These are phyloP conservation scores for Cladosporium sphaerospermum DNA, from an alignment of 2,329 filamentous ascomycete genomes.

Conservation along the genomic window DNA sequence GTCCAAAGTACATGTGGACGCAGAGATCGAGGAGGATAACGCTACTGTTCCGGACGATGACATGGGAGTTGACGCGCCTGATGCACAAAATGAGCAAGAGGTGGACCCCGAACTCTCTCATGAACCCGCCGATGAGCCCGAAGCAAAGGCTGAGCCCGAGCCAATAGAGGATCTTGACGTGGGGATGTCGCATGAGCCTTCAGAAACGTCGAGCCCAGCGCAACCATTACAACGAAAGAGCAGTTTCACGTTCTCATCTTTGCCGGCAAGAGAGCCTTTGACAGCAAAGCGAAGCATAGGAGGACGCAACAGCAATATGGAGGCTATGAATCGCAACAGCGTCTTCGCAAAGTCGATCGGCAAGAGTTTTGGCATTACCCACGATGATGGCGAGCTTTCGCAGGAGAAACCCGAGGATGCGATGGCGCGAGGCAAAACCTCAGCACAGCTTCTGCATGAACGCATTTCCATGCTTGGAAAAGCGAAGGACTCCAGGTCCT, in stretches of 20 bases:
- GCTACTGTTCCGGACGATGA: constrained; percentile 17
- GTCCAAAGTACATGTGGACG: constrained; percentile 15
- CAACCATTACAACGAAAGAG: constrained; percentile 80
- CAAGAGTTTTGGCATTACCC: constrained; percentile 53
- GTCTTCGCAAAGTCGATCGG: constrained; percentile 69
- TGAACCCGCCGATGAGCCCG: constrained; percentile 29
- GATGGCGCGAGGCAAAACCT: constrained; percentile 62
- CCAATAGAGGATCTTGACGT: constrained; percentile 39
- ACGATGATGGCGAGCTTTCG: constrained; percentile 52
- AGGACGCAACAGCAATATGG: constrained; percentile 68
- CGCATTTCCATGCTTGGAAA: constrained; percentile 73
- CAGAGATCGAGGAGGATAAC: constrained; percentile 30
- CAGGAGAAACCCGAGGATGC: constrained; percentile 37
- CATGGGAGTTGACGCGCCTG: constrained; percentile 23
- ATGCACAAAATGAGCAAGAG: constrained; percentile 27
- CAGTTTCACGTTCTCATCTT: constrained; percentile 86
- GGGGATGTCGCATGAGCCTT: constrained; percentile 40
- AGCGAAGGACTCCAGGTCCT: constrained; percentile 41
- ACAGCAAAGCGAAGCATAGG: constrained; percentile 77
- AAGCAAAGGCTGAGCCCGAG: constrained; percentile 31
- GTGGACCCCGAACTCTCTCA: constrained; percentile 34
- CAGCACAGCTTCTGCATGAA: constrained; percentile 88
- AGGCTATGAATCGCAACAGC: constrained; percentile 55
- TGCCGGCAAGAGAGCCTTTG: constrained; percentile 85
- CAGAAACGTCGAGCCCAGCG: constrained; percentile 67